Percentiles rank a stretch among this genome's conserved stretches.
These are phyloP conservation scores for Manihot esculenta DNA, from an alignment of 441 rosid species.

Conservation along the genomic window DNA sequence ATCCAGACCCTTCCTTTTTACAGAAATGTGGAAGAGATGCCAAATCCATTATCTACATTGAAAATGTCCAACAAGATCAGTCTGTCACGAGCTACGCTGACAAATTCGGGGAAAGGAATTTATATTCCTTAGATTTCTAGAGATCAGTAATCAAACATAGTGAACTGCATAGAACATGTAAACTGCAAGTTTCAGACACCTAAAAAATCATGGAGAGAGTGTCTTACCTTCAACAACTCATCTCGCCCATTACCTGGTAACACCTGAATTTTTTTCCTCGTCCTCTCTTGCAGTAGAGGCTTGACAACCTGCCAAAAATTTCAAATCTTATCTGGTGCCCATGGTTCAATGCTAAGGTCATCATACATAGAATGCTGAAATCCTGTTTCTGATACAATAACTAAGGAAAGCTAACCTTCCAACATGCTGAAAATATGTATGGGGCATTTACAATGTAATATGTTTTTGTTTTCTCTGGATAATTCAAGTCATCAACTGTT, in stretches of 20 bases:
- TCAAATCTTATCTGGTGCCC: neutral
- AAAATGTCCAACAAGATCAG: slow-evolving; percentile 21
- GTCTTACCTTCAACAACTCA: slow-evolving; percentile 70
- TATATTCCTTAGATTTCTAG: neutral
- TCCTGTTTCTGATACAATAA: slow-evolving; percentile 2
- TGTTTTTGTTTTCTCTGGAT: slow-evolving; percentile 89
- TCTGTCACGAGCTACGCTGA: neutral
- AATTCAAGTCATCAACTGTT: slow-evolving; percentile 85
- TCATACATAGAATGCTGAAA: neutral
- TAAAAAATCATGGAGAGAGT: slow-evolving; percentile 13
- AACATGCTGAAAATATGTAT: slow-evolving; percentile 90
- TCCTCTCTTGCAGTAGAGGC: slow-evolving; percentile 93
- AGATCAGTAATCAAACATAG: neutral
- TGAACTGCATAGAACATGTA: neutral
- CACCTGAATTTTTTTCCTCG: slow-evolving; percentile 75
- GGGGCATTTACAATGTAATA: slow-evolving; percentile 90
- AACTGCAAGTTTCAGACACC: slow-evolving; percentile 9
- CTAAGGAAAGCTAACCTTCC: slow-evolving; percentile 57
- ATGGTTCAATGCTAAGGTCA: neutral
- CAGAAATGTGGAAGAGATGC: slow-evolving; percentile 91
- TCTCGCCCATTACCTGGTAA: slow-evolving; percentile 76
- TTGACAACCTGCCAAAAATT: slow-evolving; percentile 66
- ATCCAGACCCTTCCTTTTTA: slow-evolving; percentile 79
- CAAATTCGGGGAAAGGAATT: neutral
- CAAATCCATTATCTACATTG: slow-evolving; percentile 71